phyloP scores from a whole-genome alignment of 768 basidiomycete genomes.

The Termitomyces sp. region DNA sequence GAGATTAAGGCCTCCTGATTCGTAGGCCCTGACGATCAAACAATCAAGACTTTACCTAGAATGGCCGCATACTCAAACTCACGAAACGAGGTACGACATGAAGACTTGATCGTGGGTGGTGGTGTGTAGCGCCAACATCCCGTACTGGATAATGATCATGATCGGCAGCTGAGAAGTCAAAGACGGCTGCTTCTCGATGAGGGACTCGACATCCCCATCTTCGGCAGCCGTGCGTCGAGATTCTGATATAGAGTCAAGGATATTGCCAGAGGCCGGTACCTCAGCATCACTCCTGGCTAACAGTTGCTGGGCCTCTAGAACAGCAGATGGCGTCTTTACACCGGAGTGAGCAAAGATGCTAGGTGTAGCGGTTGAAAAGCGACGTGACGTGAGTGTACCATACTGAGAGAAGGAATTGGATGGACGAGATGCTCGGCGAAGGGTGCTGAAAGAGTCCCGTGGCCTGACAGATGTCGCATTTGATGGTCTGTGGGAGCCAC shows the following conservation, averaged over 20 bases:
- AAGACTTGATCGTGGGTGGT: conserved; percentile 91
- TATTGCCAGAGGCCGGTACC: conserved; percentile 23
- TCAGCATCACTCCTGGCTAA: conserved; percentile 41
- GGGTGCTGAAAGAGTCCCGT: conserved; percentile 21
- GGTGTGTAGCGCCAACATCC: conserved; percentile 81
- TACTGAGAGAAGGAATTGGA: conserved; percentile 33
- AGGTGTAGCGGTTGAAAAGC: conserved; percentile 56
- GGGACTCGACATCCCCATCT: conserved; percentile 33
- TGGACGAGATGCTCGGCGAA: conserved; percentile 30
- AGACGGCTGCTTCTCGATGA: conserved; percentile 56
- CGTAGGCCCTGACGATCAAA: conserved; percentile 55
- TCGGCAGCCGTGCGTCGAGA: conserved; percentile 26
- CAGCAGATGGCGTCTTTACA: conserved; percentile 72
- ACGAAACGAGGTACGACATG: conserved; percentile 89
- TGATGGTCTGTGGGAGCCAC: conserved; percentile 27
- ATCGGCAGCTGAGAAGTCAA: conserved; percentile 75
- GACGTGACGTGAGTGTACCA: conserved; percentile 43
- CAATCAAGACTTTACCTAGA: background rate
- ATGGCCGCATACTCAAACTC: conserved; percentile 25
- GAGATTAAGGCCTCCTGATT: conserved; percentile 85
- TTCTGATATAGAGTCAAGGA: conserved; percentile 53
- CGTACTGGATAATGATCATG: conserved; percentile 87
- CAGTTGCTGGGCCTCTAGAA: conserved; percentile 68
- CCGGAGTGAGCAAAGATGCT: conserved; percentile 84
- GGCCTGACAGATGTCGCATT: conserved; percentile 25